Evolutionary conservation across 2,329 filamentous ascomycete species (phyloP).

Genomic region (Xylariaceae sp.): DNA sequence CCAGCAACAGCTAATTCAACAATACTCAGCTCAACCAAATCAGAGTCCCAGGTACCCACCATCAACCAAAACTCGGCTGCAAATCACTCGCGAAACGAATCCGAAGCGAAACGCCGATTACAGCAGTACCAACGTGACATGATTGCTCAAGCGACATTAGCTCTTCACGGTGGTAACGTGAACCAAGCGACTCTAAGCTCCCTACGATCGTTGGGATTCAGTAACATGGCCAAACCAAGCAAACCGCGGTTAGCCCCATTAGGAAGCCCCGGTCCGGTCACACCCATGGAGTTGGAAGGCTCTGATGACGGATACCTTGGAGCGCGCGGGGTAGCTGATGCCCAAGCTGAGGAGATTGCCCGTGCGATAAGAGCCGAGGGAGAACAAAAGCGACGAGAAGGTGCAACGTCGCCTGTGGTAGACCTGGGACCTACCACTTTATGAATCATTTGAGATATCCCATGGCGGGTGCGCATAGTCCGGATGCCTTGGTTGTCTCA

Average conservation of each 20-base stretch:
- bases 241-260: conserved; percentile 60
- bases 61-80: conserved; percentile 30
- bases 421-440: conserved; percentile 42
- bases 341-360: conserved; percentile 39
- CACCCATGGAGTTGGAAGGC: conserved; percentile 63
- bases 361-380: conserved; percentile 43
- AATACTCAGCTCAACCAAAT: conserved; percentile 43
- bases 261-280: conserved; percentile 65
- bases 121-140: conserved; percentile 67
- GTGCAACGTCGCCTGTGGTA: conserved; percentile 40
- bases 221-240: conserved; percentile 44
- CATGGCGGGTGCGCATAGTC: neutral
- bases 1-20: conserved; percentile 34
- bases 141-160: conserved; percentile 62
- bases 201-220: conserved; percentile 47
- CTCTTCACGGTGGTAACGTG: conserved; percentile 43
- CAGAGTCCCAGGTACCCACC: conserved; percentile 44
- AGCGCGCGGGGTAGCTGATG: conserved; percentile 34
- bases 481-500: neutral
- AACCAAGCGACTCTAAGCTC: conserved; percentile 44
- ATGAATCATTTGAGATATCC: conserved; percentile 20
- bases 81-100: conserved; percentile 46
- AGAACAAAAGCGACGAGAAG: conserved; percentile 41
- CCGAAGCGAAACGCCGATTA: conserved; percentile 57
- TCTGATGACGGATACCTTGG: conserved; percentile 48